Percentiles rank a stretch among this genome's conserved stretches.
These are phyloP conservation scores for Trichoderma atroviride DNA, from an alignment of 2,329 filamentous ascomycete species.

Conservation along the genomic window DNA sequence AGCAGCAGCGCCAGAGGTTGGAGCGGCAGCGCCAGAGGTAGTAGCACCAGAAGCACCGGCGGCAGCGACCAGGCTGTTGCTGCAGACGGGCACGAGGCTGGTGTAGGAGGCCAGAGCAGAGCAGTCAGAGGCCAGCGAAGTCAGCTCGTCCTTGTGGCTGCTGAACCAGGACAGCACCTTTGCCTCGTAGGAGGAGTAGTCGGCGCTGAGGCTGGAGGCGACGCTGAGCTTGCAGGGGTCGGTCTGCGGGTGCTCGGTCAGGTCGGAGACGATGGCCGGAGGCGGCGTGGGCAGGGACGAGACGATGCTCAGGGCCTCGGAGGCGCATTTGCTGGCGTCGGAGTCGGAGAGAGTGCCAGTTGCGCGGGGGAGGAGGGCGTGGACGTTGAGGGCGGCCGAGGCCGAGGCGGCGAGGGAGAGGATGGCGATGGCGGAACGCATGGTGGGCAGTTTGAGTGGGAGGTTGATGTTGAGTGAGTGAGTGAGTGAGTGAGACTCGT, in stretches of 20 bases:
- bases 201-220: constrained; percentile 37
- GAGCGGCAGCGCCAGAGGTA: constrained; percentile 1
- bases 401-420: constrained; percentile 35
- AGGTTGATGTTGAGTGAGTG: neutral
- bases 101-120: constrained; percentile 31
- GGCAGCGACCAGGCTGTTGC: neutral
- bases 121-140: constrained; percentile 35
- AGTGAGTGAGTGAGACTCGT: neutral
- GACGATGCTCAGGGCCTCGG: constrained; percentile 33
- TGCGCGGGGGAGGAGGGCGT: constrained; percentile 33
- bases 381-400: constrained; percentile 33
- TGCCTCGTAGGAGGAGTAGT: constrained; percentile 40
- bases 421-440: constrained; percentile 36
- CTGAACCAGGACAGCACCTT: constrained; percentile 38
- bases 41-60: constrained; percentile 18
- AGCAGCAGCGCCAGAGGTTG: constrained; percentile 2
- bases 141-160: constrained; percentile 35
- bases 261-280: constrained; percentile 35
- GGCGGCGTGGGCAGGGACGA: constrained; percentile 38
- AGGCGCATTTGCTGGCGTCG: constrained; percentile 31
- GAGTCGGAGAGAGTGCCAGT: constrained; percentile 22
- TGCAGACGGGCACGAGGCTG: constrained; percentile 33
- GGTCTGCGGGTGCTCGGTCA: constrained; percentile 33
- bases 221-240: constrained; percentile 40
- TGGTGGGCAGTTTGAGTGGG: constrained; percentile 13